Evolutionary conservation across 768 basidiomycete genomes (phyloP), one percentile per base, ranked within the genome.

Genomic region (Collybia mongolica): DNA sequence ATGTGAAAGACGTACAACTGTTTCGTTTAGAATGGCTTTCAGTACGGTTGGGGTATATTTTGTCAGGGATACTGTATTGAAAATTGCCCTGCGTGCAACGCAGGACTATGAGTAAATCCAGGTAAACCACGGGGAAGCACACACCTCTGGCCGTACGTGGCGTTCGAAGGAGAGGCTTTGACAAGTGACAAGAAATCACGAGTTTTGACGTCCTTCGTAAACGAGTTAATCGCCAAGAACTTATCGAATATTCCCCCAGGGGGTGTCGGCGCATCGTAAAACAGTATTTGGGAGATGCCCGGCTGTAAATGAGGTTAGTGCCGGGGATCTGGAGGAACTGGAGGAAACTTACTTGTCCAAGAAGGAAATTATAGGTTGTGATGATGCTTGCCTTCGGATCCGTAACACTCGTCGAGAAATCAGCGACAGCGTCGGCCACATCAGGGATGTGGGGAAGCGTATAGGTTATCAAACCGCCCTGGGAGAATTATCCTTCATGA

Each of bases 181-280:
- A 32, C 32, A 9, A 32, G 32, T 12, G 32, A 32, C 2, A 65
- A 17, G 54, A 77, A 79, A 5, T 68, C 67, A 2, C 74, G 64
- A 0, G 76, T 76, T 1, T 50, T 57, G 3, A 81, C 59, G 48
- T 79, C 71, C 46, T 62, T 61, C 2, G 59, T 60, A 20, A 77
- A 43, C 14, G 59, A 46, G 1, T 75, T 74, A 29, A 82, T 76
- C 1, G 68, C 66, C 19, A 81, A 53, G 62, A 80, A 79, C 8
- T 70, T 71, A 48, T 82, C 79, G 52, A 82, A 82, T 24, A 80
- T 72, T 1, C 77, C 80, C 0, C 53, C 48, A 0, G 80, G 81
- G 0, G 73, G 73, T 0, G 61, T 69, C 9, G 83, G 82, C 0
- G 55, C 77, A 57, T 86, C 79, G 55, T 87, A 86, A 63, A 86